Base-by-base conservation (phyloP, 2,329 filamentous ascomycete species). In the Volutella citrinella region DNA sequence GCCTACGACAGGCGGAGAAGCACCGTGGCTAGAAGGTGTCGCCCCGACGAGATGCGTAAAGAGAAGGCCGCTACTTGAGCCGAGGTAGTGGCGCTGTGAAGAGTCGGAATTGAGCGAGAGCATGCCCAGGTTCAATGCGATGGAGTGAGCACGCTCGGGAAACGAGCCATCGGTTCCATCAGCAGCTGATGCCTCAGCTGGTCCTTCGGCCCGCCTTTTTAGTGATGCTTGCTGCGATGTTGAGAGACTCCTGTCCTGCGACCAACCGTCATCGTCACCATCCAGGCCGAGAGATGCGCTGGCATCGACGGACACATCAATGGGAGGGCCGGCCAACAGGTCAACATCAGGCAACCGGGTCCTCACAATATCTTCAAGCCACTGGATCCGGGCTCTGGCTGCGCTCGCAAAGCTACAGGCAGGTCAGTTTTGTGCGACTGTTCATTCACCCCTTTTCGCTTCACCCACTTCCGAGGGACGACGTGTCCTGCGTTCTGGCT, bases 61-160 rank as follows among this genome's bases (percentile, higher is more conserved):
- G 1, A 65, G 41, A 1, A 59, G 46, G 0, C 61, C 61, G 4
- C 60, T 63, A 3, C 59, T 63, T 2, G 61, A 62, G 5, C 60
- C 60, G 5, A 63, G 49, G 32, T 64, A 64, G 27, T 63, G 60
- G 23, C 51, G 52, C 19, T 63, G 60, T n/a, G 51, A 46, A 2
- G 57, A 57, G 31, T 65, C 60, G 0, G 60, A 59, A 28, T 63
- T 60, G 10, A 65, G 49, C 3, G 61, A 60, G 8, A 64, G 43
- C 47, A 63, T 56, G 0, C 60, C 61, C 1, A 65, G 38, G 17
- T 61, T 56, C 14, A 60, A 48, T 1, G 61, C 56, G 12, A 63
- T 55, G 0, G 59, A 44, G 30, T 50, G 48, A 0, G 51, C 46
- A 3, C 32, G 27, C 19, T 49, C 45, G 2, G 40, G 35, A 10